Base-by-base conservation (phyloP, 2,329 filamentous ascomycete species). In the Tolypocladium ovalisporum region DNA sequence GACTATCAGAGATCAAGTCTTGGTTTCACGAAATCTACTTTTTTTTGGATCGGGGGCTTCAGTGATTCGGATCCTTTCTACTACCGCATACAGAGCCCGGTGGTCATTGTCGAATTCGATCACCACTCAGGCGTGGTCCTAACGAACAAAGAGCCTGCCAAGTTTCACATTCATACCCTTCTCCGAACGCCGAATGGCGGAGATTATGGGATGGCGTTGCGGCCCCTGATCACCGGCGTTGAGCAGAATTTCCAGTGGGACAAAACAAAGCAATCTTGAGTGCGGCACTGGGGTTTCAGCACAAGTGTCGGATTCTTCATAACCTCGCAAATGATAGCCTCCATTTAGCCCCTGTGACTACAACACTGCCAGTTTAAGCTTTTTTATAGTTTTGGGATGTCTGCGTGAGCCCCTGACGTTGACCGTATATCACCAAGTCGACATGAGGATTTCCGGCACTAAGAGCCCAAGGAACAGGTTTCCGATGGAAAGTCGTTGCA, bases 61-160 rank as follows among this genome's bases (percentile, higher is more conserved):
- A 82, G 77, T 0, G 77, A 88, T 55, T 71, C 81, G 0, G 87
- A 91, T 67, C 76, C 88, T 0, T 93, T 89, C 65, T 93, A 92
- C 70, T 93, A 85, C 65, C 79, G 89, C 0, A 79, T 93, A 4
- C 88, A 93, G 70, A 90, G 83, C 62, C 88, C 88, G 0, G 87
- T 92, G 0, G 75, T 90, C 0, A 74, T 92, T 2, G 75, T 87
- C 55, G 89, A 93, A 75, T 89, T 93, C 64, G 89, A 92, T 64
- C 87, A 90, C 66, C 88, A 92, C 68, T 88, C 84, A 0, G 88
- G 88, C 0, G 88, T 92, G 0, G 92, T 91, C 63, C 69, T 93
- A 65, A 84, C 79, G 1, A 93, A 92, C 66, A 76, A 76, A 54
- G 81, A 88, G 69, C 88, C 88, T 0, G 84, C 84, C 36, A 89